A percentile compares a stretch with the other conserved stretches of the same genome.
These are phyloP conservation scores for Neofusicoccum sp. DNA, from an alignment of 2,329 filamentous ascomycete genomes.

Conservation along the genomic window DNA sequence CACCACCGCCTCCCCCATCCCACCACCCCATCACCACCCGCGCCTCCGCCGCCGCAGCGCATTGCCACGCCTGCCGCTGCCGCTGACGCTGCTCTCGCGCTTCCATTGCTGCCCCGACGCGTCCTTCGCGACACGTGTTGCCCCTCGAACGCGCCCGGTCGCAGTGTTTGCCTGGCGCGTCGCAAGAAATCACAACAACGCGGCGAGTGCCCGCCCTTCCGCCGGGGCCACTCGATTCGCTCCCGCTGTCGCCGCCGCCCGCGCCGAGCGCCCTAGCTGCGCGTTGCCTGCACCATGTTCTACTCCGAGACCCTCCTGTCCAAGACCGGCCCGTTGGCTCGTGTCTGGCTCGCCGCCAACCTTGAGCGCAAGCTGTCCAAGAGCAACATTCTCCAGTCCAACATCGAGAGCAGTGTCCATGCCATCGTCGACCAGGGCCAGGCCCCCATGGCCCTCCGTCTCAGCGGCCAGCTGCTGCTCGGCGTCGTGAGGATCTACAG, in stretches of 20 bases:
- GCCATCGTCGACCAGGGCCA: constrained; percentile 92
- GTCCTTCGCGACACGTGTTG: constrained; percentile 9
- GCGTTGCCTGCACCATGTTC: constrained; percentile 67
- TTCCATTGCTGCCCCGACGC: not conserved
- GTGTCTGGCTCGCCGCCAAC: constrained; percentile 97
- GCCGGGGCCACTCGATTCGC: not conserved
- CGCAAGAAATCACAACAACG: constrained; percentile 18
- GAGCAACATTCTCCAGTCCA: constrained; percentile 90
- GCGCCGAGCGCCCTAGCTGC: not conserved
- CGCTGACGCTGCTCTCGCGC: not conserved
- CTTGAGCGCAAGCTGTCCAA: constrained; percentile 98
- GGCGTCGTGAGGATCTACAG: constrained; percentile 98
- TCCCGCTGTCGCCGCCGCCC: not conserved
- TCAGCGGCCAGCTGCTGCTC: constrained; percentile 90
- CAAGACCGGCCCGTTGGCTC: constrained; percentile 95
- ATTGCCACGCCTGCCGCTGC: not conserved
- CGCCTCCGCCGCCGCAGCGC: not conserved
- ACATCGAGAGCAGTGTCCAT: constrained; percentile 91
- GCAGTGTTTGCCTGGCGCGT: constrained; percentile 19
- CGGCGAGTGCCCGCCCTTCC: constrained; percentile 14
- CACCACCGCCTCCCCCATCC: constrained; percentile 10
- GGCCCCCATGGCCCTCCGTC: constrained; percentile 89
- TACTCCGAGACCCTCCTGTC: constrained; percentile 95
- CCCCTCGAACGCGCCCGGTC: constrained; percentile 18
- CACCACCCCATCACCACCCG: constrained; percentile 14